These are phyloP conservation scores for Cephalotrichum gorgonifer DNA, from an alignment of 2,329 filamentous ascomycete genomes.

Conservation along the genomic window DNA sequence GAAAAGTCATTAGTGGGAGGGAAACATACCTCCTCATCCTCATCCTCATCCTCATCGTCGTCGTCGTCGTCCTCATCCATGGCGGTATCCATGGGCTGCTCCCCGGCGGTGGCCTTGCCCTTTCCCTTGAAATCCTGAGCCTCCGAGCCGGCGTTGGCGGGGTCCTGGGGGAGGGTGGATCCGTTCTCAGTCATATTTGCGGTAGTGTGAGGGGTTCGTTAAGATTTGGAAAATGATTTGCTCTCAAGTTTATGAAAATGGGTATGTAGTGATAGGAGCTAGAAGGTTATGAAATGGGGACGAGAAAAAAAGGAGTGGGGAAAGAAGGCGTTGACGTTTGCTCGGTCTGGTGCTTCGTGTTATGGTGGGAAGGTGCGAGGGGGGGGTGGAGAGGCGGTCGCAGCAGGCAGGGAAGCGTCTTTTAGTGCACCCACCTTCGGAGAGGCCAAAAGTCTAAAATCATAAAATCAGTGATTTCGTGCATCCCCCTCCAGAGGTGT, in stretches of 20 bases:
- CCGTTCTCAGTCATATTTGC: constrained; percentile 22
- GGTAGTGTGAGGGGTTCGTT: not conserved
- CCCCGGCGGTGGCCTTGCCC: constrained; percentile 59
- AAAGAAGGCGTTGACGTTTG: not conserved
- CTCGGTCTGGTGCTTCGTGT: not conserved
- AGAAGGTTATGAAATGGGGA: not conserved
- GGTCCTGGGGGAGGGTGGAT: constrained; percentile 34
- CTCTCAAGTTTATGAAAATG: too few species aligned
- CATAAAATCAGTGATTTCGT: constrained; percentile 1
- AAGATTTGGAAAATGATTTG: too few species aligned
- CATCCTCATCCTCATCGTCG: constrained; percentile 59
- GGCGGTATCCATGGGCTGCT: constrained; percentile 44
- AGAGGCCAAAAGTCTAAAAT: constrained; percentile 3
- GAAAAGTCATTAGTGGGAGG: not conserved
- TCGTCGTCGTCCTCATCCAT: constrained; percentile 72
- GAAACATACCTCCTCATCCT: constrained; percentile 42
- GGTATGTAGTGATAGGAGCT: not conserved
- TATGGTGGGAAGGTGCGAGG: not conserved
- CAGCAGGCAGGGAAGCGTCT: not conserved
- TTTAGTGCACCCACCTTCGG: not conserved
- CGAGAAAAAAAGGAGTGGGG: not conserved
- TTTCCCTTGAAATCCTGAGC: constrained; percentile 66
- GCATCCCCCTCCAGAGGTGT: constrained; percentile 1
- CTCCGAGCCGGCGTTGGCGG: constrained; percentile 26
- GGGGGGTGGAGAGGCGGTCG: constrained; percentile 1